phyloP scores from a whole-genome alignment of 306 rosid species.

The Chamaecrista fasciculata region DNA sequence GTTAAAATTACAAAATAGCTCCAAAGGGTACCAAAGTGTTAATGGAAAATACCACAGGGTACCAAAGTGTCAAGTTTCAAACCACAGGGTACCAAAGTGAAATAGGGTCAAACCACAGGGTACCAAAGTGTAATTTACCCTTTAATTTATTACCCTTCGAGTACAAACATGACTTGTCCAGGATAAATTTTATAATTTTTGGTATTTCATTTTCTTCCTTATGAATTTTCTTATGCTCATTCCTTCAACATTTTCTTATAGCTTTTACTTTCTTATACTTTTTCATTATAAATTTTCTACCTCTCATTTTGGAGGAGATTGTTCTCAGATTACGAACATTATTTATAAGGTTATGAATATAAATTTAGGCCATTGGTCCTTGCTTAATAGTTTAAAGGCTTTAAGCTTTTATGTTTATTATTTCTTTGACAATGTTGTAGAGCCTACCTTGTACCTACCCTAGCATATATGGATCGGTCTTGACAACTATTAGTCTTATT shows the following conservation, averaged over 20 bases:
- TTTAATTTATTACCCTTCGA: background rate
- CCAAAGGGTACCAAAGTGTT: no score
- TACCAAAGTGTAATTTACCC: no score
- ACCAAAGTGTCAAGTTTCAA: no score
- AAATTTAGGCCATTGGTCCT: background rate
- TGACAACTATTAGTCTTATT: background rate
- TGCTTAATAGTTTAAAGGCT: background rate
- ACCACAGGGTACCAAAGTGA: no score
- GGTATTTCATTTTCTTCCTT: background rate
- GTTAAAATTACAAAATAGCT: no score
- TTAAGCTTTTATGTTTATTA: background rate
- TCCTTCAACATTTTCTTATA: background rate
- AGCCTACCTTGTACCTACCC: background rate
- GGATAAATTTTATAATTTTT: background rate
- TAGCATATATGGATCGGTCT: background rate
- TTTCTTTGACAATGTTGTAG: background rate
- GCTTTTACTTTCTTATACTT: background rate
- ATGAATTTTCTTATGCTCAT: background rate
- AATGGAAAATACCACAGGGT: no score
- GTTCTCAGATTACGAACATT: background rate
- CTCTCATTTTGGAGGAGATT: background rate
- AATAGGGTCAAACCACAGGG: no score
- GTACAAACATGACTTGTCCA: background rate
- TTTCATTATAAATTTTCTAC: background rate
- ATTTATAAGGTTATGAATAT: background rate